Base-by-base conservation (phyloP, 2,329 filamentous ascomycete genomes). In the Fusarium brevicatenulatum region DNA sequence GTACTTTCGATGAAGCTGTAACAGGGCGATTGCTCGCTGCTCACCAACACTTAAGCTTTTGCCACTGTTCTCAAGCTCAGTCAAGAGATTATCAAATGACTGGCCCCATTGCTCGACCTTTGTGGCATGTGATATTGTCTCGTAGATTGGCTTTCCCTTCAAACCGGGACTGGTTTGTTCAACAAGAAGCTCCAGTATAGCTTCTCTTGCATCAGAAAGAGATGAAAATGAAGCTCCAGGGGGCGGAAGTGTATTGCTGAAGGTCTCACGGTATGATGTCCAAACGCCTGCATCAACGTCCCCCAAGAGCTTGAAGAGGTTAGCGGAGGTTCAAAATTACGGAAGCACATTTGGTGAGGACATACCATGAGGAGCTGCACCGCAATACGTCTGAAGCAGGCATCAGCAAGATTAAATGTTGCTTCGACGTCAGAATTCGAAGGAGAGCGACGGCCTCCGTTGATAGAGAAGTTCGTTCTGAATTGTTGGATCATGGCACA, bases 401-500 rank as follows among this genome's bases (percentile, higher is more conserved):
- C 61, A 8, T 63, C 34, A 1, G 37, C 40, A 1, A 73, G 56
- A 7, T 5, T n/a, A 0, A 70, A 28, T 2, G 50, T 73, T 5
- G 19, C 28, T 4, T 67, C 23, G 8, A 21, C 13, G 28, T 72
- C 70, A 4, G 52, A 40, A 8, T 4, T 19, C 1, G 8, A 7
- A 3, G 10, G 4, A 3, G 5, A 2, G 2, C 16, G 5, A 8
- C 5, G 8, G 1, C 32, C n/a, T 12, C 8, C 16, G 16, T 7
- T 5, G n/a, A 5, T 0, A 1, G 13, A 7, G 13, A 36, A 7
- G 10, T 23, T 4, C 4, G 16, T 25, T 9, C 43, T 64, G 13
- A 37, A 57, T 5, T 73, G 70, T 7, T 59, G 60, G 23, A 72
- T 70, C 70, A 72, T 70, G 46, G 10, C 70, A 63, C 70, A 67